Evolutionary conservation across 306 rosid genomes (phyloP), one percentile per base, ranked within the genome.

Genomic region (Quercus robur): DNA sequence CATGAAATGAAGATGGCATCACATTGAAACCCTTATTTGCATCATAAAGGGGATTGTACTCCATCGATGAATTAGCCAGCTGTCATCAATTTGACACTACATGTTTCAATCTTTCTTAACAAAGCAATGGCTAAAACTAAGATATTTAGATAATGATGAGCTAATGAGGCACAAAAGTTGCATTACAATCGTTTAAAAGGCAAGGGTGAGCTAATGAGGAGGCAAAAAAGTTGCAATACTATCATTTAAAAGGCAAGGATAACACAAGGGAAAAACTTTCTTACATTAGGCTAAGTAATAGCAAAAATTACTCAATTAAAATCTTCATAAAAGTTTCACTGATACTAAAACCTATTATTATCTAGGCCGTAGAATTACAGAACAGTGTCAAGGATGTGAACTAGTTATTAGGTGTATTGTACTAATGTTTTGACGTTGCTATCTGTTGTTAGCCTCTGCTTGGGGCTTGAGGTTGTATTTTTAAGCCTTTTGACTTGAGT

Each of bases 1-100:
- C 98, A 76, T 95, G 99, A 85, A 95, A 95, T 30, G 99, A 95
- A 4, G 99, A 89, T 12, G 90, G 90, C 96, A 95, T 89, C 84
- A 86, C 97, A 80, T 90, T 88, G 86, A 79, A 95, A 68, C 96
- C 97, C 85, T 90, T 90, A 9, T 90, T 93, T 31, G 87, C 84
- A 87, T 93, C 98, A 57, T 93, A 95, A 21, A 88, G 71, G 75
- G 99, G 96, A 83, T 91, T 78, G 78, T 78, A 76, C 73, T 91
- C 97, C 95, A 90, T 61, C 18, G 98, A 90, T 20, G 86, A 83
- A 87, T 83, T 93, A 10, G 87, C 89, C 81, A 95, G 57, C 98
- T 93, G 94, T 74, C 81, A 85, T 79, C 31, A 83, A 81, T 31
- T 77, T 71, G 58, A 23, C 11, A 38, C 56, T 52, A 83, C 72